These are phyloP conservation scores for Eutrema yunnanense DNA, from an alignment of 345 rosid genomes.

Conservation along the genomic window DNA sequence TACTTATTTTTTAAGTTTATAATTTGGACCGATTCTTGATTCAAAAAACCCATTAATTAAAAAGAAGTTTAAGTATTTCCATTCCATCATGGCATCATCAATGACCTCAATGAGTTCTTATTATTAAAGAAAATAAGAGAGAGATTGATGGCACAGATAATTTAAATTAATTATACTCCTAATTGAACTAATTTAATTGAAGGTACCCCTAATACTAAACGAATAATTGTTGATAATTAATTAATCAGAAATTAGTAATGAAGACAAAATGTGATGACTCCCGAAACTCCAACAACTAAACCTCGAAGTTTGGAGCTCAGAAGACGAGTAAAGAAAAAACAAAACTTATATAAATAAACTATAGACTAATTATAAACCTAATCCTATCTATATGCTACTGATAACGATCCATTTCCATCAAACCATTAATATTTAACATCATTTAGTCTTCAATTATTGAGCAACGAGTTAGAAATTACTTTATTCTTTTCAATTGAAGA, in stretches of 20 bases:
- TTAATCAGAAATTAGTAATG: neutral
- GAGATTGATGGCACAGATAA: constrained; percentile 5
- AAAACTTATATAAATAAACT: neutral
- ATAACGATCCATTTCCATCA: constrained; percentile 2
- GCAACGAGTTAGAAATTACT: neutral
- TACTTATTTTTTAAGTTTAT: neutral
- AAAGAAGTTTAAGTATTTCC: neutral
- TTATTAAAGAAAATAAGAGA: neutral
- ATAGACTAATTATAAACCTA: constrained; percentile 22
- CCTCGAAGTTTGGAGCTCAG: constrained; percentile 31
- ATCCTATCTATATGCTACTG: constrained; percentile 17
- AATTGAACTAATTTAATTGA: neutral
- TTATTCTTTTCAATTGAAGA: neutral
- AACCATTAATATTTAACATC: neutral
- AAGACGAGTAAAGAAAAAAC: constrained; percentile 9
- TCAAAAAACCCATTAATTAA: neutral
- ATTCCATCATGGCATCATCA: constrained; percentile 22
- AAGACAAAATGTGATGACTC: constrained; percentile 24
- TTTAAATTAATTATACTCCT: neutral
- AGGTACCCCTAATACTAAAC: neutral
- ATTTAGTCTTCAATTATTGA: constrained; percentile 18
- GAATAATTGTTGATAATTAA: constrained; percentile 7
- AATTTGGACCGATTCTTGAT: constrained; percentile 21
- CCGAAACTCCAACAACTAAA: constrained; percentile 28
- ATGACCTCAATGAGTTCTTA: constrained; percentile 22